phyloP scores from a whole-genome alignment of 2,329 filamentous ascomycete genomes.

The Xylariaceae sp. region DNA sequence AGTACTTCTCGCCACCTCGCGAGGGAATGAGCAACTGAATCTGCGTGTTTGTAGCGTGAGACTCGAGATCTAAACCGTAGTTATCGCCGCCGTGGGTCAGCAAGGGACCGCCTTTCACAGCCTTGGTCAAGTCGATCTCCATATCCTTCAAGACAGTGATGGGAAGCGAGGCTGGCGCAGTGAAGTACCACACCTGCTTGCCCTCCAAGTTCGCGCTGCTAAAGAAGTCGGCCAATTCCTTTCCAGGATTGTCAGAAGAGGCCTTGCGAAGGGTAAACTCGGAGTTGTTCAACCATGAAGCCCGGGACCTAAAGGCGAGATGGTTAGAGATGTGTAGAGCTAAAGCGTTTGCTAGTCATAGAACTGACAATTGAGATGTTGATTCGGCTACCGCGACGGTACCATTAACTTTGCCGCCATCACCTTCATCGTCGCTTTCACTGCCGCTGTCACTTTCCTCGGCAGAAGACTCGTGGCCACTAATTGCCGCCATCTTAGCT shows the following conservation, averaged over 20 bases:
- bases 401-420: conserved; percentile 20
- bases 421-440: conserved; percentile 20
- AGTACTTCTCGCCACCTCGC: conserved; percentile 49
- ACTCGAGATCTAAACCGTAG: conserved; percentile 55
- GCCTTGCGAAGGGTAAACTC: conserved; percentile 51
- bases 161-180: conserved; percentile 63
- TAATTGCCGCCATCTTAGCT: background rate
- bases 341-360: background rate
- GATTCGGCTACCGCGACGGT: conserved; percentile 13
- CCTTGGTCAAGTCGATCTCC: conserved; percentile 53
- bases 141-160: conserved; percentile 61
- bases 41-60: conserved; percentile 43
- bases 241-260: conserved; percentile 35
- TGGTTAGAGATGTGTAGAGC: background rate
- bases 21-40: conserved; percentile 58
- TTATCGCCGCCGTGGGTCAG: conserved; percentile 59
- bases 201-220: conserved; percentile 54
- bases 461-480: conserved; percentile 1
- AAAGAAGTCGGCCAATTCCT: conserved; percentile 51
- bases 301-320: conserved; percentile 21
- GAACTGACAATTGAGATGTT: conserved; percentile 23
- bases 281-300: conserved; percentile 43
- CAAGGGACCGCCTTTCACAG: conserved; percentile 46
- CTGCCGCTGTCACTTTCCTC: conserved; percentile 12
- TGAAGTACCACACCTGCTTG: conserved; percentile 79